These are phyloP conservation scores for Pythium vanterpoolii DNA, from an alignment of 352 stramenopile genomes.

Conservation along the genomic window DNA sequence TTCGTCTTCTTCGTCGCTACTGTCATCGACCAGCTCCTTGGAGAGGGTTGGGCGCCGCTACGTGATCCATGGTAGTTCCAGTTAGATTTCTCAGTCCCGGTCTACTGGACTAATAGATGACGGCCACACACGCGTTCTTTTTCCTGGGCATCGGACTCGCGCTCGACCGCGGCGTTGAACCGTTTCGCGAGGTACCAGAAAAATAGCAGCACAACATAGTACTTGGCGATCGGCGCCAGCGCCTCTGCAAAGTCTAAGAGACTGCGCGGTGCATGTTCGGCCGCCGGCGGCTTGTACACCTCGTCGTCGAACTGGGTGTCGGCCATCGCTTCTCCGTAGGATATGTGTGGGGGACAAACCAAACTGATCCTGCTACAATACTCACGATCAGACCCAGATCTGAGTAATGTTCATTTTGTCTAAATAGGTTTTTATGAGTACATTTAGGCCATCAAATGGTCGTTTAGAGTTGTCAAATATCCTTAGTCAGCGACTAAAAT, in stretches of 20 bases:
- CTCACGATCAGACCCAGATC: conserved; percentile 22
- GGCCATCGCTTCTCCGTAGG: conserved; percentile 13
- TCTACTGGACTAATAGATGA: background rate
- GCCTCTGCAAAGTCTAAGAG: conserved; percentile 51
- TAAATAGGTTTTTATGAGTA: background rate
- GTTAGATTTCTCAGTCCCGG: background rate
- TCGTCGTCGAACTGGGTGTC: conserved; percentile 14
- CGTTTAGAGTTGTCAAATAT: background rate
- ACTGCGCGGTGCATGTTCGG: conserved; percentile 32
- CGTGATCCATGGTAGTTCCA: background rate
- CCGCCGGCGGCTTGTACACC: conserved; percentile 17
- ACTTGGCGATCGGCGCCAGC: conserved; percentile 70
- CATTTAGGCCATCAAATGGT: too few relatives aligned
- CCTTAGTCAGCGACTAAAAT: background rate
- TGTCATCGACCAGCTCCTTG: conserved; percentile 44
- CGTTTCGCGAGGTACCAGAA: conserved; percentile 56
- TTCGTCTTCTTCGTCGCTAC: conserved; percentile 41
- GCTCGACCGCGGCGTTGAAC: conserved; percentile 58
- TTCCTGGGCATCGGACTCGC: conserved; percentile 42
- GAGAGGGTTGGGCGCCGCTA: conserved; percentile 32
- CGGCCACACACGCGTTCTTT: conserved; percentile 26
- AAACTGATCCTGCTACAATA: background rate
- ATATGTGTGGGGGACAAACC: background rate
- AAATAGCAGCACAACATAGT: conserved; percentile 61
- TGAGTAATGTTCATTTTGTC: conserved; percentile 3